Evolutionary conservation across 495 filamentous ascomycete species (phyloP).

Genomic region (Ramalina peruviana): DNA sequence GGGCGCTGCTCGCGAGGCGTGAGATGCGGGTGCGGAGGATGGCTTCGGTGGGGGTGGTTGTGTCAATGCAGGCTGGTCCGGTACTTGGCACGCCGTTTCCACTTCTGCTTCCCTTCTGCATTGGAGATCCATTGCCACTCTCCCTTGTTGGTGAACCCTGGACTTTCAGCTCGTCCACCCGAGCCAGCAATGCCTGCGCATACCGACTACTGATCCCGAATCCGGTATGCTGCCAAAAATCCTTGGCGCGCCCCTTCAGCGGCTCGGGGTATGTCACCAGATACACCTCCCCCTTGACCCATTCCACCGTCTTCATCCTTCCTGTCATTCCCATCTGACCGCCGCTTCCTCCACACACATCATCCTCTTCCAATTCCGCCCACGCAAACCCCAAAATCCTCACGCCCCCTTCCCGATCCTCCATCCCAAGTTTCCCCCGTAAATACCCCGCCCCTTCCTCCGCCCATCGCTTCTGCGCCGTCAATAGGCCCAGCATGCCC

Average conservation of each 20-base stretch:
- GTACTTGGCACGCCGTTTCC: background rate
- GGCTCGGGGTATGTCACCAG: background rate
- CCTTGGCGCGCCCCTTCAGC: background rate
- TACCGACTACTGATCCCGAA: slow-evolving; percentile 24
- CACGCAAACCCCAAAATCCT: too few species aligned
- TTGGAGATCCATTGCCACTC: too few species aligned
- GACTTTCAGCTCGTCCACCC: slow-evolving; percentile 15
- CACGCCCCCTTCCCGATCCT: too few species aligned
- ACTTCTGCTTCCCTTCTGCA: too few species aligned
- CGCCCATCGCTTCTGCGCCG: background rate
- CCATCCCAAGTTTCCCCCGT: background rate
- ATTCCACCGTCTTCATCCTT: background rate
- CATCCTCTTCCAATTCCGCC: background rate
- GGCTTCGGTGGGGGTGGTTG: background rate
- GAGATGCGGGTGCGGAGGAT: background rate
- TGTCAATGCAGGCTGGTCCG: background rate
- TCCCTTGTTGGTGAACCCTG: background rate
- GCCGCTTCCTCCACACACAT: background rate
- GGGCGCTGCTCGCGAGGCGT: background rate
- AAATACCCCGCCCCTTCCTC: background rate
- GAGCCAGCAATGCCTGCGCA: slow-evolving; percentile 24
- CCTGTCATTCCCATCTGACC: background rate
- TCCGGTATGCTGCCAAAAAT: slow-evolving; percentile 26
- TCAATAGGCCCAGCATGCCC: background rate
- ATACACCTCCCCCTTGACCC: background rate